Evolutionary conservation across 257 asterid species (phyloP), one percentile per base, ranked within the genome.

Genomic region (Nicotiana benthamiana): DNA sequence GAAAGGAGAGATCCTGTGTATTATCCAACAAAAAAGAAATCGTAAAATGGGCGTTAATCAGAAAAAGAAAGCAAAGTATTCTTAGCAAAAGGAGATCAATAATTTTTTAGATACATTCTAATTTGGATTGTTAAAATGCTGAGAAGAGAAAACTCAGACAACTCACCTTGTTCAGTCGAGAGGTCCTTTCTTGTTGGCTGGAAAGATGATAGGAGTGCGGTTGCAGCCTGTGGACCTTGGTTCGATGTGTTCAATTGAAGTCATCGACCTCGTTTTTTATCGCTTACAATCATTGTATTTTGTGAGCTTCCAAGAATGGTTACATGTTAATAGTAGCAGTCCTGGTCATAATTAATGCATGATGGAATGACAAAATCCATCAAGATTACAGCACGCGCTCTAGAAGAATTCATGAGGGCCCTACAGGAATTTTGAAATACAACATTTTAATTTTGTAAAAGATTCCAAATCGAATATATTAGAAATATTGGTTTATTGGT

Each of bases 141-240:
- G 57, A 36, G 59, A 59, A 79, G 70, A 22, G 61, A 79, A 61
- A 60, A 51, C 15, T 61, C 72, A 61, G 27, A 61, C 34, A 28
- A 36, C 57, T 77, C 66, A 77, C 81, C 36, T 77, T 60, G 36
- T 77, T 56, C 24, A 30, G 24, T 59, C 36, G 36, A 2, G 56
- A 34, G 57, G 66, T 77, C 68, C 34, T 79, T 78, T 79, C 75
- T 24, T 28, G 74, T 79, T 61, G 62, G 34, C 8, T 57, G n/a
- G 79, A 36, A 27, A 60, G 62, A 40, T 27, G 61, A 79, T 22
- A 28, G 15, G 81, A 59, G 40, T 13, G 70, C 3, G 5, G 36
- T 17, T 77, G n/a, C 70, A 24, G 18, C 24, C 20, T 48, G 56
- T 70, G 9, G 48, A 7, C 60, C 9, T 24, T 22, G 40, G 36